A percentile compares a stretch with the other conserved stretches of the same genome.
Conservation (phyloP, 2,329 filamentous ascomycete genomes). For the Coccinonectria pachysandricola region DNA sequence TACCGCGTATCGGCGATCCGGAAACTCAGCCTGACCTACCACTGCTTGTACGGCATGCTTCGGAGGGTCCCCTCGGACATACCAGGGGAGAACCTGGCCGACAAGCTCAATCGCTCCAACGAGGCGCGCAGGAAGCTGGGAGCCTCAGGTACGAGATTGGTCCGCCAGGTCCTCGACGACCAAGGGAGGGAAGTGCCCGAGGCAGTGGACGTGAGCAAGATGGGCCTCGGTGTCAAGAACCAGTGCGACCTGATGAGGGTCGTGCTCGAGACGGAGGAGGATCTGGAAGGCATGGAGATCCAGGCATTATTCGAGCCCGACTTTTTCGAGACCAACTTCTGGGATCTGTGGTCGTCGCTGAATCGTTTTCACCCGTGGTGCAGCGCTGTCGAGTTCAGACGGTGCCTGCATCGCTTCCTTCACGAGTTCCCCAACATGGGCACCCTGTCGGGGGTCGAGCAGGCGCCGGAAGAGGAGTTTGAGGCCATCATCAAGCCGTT, state of each 20-base stretch:
- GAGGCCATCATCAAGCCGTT: constrained; percentile 18
- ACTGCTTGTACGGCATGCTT: constrained; percentile 17
- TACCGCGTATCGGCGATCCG: constrained; percentile 18
- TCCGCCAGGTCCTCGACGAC: constrained; percentile 11
- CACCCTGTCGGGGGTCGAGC: constrained; percentile 14
- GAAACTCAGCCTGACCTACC: constrained; percentile 18
- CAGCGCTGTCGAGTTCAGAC: constrained; percentile 17
- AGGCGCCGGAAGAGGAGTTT: constrained; percentile 18
- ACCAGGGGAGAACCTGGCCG: constrained; percentile 13
- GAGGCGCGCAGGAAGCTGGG: constrained; percentile 13
- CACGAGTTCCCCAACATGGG: constrained; percentile 21
- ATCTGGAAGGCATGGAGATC: constrained; percentile 17
- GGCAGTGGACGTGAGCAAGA: constrained; percentile 15
- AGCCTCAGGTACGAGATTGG: constrained; percentile 15
- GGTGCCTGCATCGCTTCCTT: constrained; percentile 16
- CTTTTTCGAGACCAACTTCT: constrained; percentile 19
- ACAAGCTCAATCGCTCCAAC: constrained; percentile 15
- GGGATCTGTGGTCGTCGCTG: constrained; percentile 19
- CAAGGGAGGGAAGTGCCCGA: constrained; percentile 11
- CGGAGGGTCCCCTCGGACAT: constrained; percentile 14
- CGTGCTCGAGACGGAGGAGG: constrained; percentile 16
- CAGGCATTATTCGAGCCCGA: constrained; percentile 16
- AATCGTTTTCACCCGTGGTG: constrained; percentile 20
- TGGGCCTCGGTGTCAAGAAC: constrained; percentile 20
- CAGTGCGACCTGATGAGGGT: constrained; percentile 19